These are phyloP conservation scores for Claviceps sp. DNA, from an alignment of 2,329 filamentous ascomycete genomes.

Conservation along the genomic window DNA sequence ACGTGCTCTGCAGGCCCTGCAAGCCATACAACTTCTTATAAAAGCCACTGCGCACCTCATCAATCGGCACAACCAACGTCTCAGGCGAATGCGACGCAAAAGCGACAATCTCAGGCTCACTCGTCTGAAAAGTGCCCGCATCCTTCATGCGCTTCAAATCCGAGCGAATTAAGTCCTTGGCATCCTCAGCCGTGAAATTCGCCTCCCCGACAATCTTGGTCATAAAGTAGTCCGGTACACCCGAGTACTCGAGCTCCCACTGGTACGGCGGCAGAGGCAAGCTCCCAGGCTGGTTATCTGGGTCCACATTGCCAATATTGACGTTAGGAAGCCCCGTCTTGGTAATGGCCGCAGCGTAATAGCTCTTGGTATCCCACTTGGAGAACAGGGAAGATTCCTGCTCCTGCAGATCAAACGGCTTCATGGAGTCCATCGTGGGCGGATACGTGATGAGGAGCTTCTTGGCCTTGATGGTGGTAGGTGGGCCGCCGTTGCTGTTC, in stretches of 20 bases:
- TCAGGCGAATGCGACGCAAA: conserved; percentile 18
- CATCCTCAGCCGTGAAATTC: conserved; percentile 7
- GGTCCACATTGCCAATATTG: conserved; percentile 13
- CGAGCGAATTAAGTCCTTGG: conserved; percentile 6
- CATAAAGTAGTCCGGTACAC: conserved; percentile 3
- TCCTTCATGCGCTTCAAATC: conserved; percentile 5
- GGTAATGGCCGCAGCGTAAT: conserved; percentile 19
- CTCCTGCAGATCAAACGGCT: conserved; percentile 18
- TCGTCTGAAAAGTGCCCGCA: neutral
- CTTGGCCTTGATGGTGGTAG: conserved; percentile 18
- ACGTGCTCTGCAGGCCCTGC: conserved; percentile 23
- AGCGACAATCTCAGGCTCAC: conserved; percentile 15
- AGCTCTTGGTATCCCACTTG: conserved; percentile 20
- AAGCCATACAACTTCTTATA: conserved; percentile 19
- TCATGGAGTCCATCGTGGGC: conserved; percentile 19
- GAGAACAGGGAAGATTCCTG: conserved; percentile 19
- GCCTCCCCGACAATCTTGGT: conserved; percentile 6
- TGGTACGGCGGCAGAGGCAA: conserved; percentile 9
- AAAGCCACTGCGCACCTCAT: conserved; percentile 19
- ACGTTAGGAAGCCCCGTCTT: conserved; percentile 13
- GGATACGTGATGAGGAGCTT: conserved; percentile 24
- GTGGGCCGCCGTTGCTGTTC: conserved; percentile 12
- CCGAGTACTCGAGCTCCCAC: conserved; percentile 3
- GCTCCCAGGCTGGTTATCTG: conserved; percentile 6
- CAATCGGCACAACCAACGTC: conserved; percentile 13